Evolutionary conservation across 2,329 filamentous ascomycete genomes (phyloP).

Genomic region (Tetracladium maxilliforme): DNA sequence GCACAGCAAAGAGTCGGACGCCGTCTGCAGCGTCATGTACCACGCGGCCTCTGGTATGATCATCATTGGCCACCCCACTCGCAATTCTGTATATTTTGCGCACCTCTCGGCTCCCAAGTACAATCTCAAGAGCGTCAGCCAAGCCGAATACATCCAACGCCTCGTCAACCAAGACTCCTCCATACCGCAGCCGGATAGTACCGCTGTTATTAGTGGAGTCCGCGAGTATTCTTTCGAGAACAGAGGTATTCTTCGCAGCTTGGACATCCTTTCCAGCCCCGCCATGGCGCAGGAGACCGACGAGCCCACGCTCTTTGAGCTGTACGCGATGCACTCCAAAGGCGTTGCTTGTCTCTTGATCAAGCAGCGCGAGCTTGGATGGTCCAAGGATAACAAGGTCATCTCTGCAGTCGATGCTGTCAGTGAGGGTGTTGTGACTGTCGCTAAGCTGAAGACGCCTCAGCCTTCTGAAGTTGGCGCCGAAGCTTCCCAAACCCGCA

Average conservation of each 20-base stretch:
- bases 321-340: constrained; percentile 96
- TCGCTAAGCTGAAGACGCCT: constrained; percentile 47
- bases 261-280: constrained; percentile 71
- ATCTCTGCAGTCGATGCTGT: constrained; percentile 65
- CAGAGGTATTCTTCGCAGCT: constrained; percentile 73
- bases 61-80: constrained; percentile 85
- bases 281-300: constrained; percentile 42
- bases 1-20: constrained; percentile 89
- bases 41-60: constrained; percentile 88
- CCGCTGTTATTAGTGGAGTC: constrained; percentile 92
- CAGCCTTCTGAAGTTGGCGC: constrained; percentile 10
- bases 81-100: constrained; percentile 95
- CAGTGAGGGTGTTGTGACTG: constrained; percentile 56
- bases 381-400: constrained; percentile 82
- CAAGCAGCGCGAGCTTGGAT: constrained; percentile 80
- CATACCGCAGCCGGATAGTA: constrained; percentile 79
- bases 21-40: constrained; percentile 95
- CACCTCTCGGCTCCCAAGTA: constrained; percentile 92
- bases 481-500: constrained; percentile 24
- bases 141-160: constrained; percentile 75
- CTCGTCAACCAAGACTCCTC: constrained; percentile 57
- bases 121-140: constrained; percentile 65
- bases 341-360: constrained; percentile 84
- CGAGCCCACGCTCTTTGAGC: constrained; percentile 72
- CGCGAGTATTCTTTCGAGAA: constrained; percentile 86